These are phyloP conservation scores for Stereum hirsutum DNA, from an alignment of 1,284 basidiomycete genomes.

Conservation along the genomic window DNA sequence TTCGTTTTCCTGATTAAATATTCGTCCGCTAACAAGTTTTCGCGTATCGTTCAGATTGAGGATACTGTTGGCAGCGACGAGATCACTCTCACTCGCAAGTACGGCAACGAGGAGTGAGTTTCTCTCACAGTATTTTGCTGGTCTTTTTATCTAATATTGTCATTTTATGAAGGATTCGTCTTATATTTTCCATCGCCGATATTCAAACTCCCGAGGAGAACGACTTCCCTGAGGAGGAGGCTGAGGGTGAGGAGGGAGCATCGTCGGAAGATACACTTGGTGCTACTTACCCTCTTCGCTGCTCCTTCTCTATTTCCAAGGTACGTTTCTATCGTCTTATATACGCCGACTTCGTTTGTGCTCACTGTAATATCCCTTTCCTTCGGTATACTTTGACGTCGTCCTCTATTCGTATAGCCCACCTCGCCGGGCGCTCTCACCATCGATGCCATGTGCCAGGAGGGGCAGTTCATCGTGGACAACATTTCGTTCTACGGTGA, in stretches of 20 bases:
- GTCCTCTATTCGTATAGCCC: conserved; percentile 19
- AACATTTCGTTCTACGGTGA: conserved; percentile 86
- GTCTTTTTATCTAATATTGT: conserved; percentile 1
- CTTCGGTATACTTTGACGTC: conserved; percentile 5
- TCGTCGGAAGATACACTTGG: conserved; percentile 30
- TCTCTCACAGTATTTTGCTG: conserved; percentile 1
- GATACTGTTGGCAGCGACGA: conserved; percentile 78
- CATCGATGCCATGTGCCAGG: conserved; percentile 76
- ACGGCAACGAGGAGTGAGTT: conserved; percentile 87
- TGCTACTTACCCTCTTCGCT: conserved; percentile 62
- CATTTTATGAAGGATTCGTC: conserved; percentile 44
- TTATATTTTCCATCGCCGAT: conserved; percentile 82
- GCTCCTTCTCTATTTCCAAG: conserved; percentile 82
- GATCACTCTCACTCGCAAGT: conserved; percentile 72
- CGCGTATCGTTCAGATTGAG: conserved; percentile 41
- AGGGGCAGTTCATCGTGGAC: conserved; percentile 81
- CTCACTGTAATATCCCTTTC: conserved; percentile 4
- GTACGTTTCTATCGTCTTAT: conserved; percentile 21
- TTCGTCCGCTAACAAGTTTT: neutral
- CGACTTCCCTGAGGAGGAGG: conserved; percentile 29
- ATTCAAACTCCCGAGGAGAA: conserved; percentile 43
- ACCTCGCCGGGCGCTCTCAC: conserved; percentile 57
- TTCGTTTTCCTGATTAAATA: neutral
- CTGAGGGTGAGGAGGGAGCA: conserved; percentile 26
- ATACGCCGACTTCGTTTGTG: neutral